Percentiles rank a stretch among this genome's conserved stretches.
These are phyloP conservation scores for Xylaria arbuscula DNA, from an alignment of 2,329 filamentous ascomycete genomes.

Conservation along the genomic window DNA sequence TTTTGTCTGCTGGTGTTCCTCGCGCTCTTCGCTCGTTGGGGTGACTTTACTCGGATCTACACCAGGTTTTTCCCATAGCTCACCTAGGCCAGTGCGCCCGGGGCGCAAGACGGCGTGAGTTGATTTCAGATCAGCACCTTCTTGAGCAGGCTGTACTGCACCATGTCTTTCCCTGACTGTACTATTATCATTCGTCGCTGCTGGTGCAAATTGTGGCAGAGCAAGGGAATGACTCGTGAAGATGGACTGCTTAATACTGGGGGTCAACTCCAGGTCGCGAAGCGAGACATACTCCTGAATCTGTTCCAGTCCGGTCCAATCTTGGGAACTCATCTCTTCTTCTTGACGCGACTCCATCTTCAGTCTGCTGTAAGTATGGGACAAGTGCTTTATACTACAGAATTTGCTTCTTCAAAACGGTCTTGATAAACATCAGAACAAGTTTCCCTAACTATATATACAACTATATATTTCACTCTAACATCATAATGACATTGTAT, in stretches of 20 bases:
- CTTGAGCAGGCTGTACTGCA: not conserved
- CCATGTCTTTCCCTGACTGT: not conserved
- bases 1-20: not conserved
- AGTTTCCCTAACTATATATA: not conserved
- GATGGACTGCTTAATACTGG: not conserved
- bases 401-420: not conserved
- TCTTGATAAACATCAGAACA: not conserved
- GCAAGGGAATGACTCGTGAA: not conserved
- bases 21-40: not conserved
- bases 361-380: not conserved
- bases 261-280: conserved; percentile 9
- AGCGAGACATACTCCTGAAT: conserved; percentile 9
- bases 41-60: not conserved
- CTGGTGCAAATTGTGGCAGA: not conserved
- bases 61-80: conserved; percentile 6
- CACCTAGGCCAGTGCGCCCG: not conserved
- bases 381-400: not conserved
- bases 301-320: not conserved
- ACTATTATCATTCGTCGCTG: not conserved
- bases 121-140: not conserved
- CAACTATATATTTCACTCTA: not conserved
- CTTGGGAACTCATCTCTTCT: not conserved
- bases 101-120: no score
- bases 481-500: not conserved
- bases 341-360: conserved; percentile 4